A percentile compares a stretch with the other conserved stretches of the same genome.
phyloP scores from a whole-genome alignment of 495 filamentous ascomycete genomes.

The Penicillium waksmanii region DNA sequence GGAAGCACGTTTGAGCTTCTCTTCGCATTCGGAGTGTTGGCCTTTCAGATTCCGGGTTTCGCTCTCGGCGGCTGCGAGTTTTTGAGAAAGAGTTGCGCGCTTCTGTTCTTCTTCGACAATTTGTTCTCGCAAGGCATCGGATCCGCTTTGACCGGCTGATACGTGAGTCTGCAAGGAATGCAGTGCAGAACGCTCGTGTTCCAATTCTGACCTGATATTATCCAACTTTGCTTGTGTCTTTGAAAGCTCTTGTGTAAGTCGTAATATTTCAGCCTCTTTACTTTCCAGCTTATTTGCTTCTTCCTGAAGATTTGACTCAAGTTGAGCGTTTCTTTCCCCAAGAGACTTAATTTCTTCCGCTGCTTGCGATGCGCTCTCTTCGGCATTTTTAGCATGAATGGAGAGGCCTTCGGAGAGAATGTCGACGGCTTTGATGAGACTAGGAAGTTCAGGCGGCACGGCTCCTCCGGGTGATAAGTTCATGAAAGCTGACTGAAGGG shows the following conservation, averaged over 20 bases:
- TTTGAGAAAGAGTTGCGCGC: conserved; percentile 60
- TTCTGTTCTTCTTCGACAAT: conserved; percentile 71
- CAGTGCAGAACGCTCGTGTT: conserved; percentile 67
- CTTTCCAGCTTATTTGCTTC: conserved; percentile 50
- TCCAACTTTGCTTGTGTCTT: conserved; percentile 61
- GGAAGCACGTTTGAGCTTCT: conserved; percentile 56
- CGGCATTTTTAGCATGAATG: conserved; percentile 47
- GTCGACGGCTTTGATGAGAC: conserved; percentile 66
- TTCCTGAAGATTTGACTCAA: conserved; percentile 42
- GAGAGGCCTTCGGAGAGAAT: conserved; percentile 60
- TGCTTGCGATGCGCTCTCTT: conserved; percentile 42
- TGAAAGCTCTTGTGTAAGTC: conserved; percentile 45
- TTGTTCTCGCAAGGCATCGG: conserved; percentile 71
- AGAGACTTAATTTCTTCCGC: conserved; percentile 49
- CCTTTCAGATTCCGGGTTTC: conserved; percentile 68
- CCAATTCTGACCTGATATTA: conserved; percentile 64
- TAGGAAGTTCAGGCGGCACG: conserved; percentile 59
- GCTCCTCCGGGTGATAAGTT: conserved; percentile 60
- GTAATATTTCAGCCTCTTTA: conserved; percentile 41
- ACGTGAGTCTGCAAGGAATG: conserved; percentile 67
- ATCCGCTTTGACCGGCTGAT: conserved; percentile 77
- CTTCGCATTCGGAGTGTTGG: conserved; percentile 62
- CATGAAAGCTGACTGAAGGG: conserved; percentile 64
- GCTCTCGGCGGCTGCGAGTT: conserved; percentile 67
- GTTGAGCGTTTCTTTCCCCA: conserved; percentile 52